Evolutionary conservation across 352 stramenopile genomes (phyloP).

Genomic region (Pythium rhizo-oryzae): DNA sequence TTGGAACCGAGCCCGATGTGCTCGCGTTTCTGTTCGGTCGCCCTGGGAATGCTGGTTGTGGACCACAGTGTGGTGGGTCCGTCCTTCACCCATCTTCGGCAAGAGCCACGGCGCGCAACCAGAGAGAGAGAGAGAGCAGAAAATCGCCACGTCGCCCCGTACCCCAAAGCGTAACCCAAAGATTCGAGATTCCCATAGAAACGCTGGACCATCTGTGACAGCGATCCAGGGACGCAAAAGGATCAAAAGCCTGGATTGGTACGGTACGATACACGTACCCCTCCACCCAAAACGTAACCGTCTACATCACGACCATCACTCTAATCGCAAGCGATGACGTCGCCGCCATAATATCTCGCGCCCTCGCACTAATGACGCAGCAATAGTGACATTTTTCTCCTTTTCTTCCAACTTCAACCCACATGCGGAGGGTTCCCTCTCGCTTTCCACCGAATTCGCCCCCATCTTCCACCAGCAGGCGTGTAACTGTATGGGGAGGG

Average conservation of each 20-base stretch:
- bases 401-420: conserved; percentile 15
- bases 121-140: not conserved
- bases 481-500: too few species aligned
- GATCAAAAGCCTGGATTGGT: too few species aligned
- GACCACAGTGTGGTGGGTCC: not conserved
- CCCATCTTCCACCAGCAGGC: not conserved
- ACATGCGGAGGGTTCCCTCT: not conserved
- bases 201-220: conserved; percentile 11
- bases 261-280: too few species aligned
- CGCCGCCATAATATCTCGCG: conserved; percentile 16
- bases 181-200: conserved; percentile 27
- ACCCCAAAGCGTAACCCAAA: conserved; percentile 21
- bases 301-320: conserved; percentile 24
- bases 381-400: not conserved
- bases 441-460: not conserved
- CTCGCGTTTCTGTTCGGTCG: conserved; percentile 26
- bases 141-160: conserved; percentile 22
- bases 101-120: not conserved
- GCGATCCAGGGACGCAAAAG: too few species aligned
- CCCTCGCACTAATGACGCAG: conserved; percentile 9
- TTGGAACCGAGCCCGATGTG: not conserved
- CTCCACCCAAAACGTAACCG: not conserved
- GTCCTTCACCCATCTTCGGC: conserved; percentile 18
- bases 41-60: conserved; percentile 10
- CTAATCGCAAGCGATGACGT: conserved; percentile 15